Base-by-base conservation (phyloP, 2,329 filamentous ascomycete genomes). In the Sarocladiaceae sp. region DNA sequence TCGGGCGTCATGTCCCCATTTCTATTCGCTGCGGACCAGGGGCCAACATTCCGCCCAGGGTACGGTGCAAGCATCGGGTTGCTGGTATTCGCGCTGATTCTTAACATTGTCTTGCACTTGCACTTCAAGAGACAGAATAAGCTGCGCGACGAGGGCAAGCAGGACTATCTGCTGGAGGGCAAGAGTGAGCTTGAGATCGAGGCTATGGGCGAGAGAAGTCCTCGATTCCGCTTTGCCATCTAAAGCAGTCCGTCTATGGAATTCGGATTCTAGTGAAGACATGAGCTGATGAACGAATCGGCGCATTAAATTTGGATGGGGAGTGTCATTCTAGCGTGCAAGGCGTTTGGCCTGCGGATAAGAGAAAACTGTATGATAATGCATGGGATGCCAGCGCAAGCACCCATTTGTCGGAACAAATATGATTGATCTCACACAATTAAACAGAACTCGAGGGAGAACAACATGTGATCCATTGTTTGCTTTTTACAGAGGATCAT, bases 171-270 rank as follows among this genome's bases (percentile, higher is more conserved):
- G 70, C 60, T 78, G 6, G 71, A 83, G 50, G 85, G 85, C 4
- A 78, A 85, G 69, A 72, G 66, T 24, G 65, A 70, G 26, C 62
- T 68, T 23, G 76, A 90, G 66, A 74, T 87, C 37, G 73, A 80
- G 47, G 66, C 71, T 50, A 58, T 88, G 54, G 34, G 34, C 18
- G 88, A 93, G 61, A 68, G 68, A 64, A 73, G 78, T 46, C 83
- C 84, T 1, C 80, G 85, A 55, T 89, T 89, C 56, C 58, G 81
- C 19, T 89, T 89, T 60, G 84, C 77, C 1, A 58, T 81, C 45
- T 83, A 56, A 58, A 43, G 40, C 7, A n/a, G n/a, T n/a, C n/a
- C n/a, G n/a, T n/a, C n/a, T n/a, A n/a, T n/a, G n/a, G n/a, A n/a
- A n/a, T n/a, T n/a, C n/a, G n/a, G n/a, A n/a, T n/a, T 15, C 31